Percentiles rank a stretch among this genome's conserved stretches.
phyloP scores from a whole-genome alignment of 805 yeast genomes.

The Wickerhamiella vanderwaltii region DNA sequence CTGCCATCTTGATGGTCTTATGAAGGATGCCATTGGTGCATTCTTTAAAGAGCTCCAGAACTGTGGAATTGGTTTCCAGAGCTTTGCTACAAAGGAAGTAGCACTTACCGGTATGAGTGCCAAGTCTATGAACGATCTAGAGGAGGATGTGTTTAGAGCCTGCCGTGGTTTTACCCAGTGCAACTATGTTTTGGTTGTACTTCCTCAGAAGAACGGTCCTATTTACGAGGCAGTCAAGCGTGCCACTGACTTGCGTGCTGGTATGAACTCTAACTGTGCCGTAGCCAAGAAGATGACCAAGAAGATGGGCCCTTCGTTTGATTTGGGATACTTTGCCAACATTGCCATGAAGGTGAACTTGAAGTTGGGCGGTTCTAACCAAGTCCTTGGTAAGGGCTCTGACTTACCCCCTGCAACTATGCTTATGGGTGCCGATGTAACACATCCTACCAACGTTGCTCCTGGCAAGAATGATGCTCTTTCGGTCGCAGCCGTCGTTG shows the following conservation, averaged over 20 bases:
- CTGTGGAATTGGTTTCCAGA: conserved; percentile 9
- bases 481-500: conserved; percentile 11
- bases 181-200: conserved; percentile 10
- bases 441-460: conserved; percentile 8
- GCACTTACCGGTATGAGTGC: conserved; percentile 8
- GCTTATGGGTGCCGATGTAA: conserved; percentile 12
- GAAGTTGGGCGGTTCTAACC: conserved; percentile 12
- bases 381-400: conserved; percentile 7
- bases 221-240: conserved; percentile 13
- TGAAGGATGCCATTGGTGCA: conserved; percentile 9
- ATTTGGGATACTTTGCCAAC: conserved; percentile 12
- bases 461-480: conserved; percentile 9
- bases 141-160: conserved; percentile 7
- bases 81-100: conserved; percentile 2
- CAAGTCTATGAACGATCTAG: conserved; percentile 3
- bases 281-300: conserved; percentile 12
- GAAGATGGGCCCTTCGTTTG: conserved; percentile 10
- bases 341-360: conserved; percentile 12
- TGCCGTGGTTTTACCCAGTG: conserved; percentile 8
- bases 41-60: conserved; percentile 11
- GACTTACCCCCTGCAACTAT: conserved; percentile 8
- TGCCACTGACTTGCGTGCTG: conserved; percentile 12
- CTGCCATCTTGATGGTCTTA: conserved; percentile 4
- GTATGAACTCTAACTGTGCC: conserved; percentile 10
- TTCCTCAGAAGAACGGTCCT: conserved; percentile 9